Conservation (phyloP, 2,329 filamentous ascomycete genomes). For the Thyridium curvatum region DNA sequence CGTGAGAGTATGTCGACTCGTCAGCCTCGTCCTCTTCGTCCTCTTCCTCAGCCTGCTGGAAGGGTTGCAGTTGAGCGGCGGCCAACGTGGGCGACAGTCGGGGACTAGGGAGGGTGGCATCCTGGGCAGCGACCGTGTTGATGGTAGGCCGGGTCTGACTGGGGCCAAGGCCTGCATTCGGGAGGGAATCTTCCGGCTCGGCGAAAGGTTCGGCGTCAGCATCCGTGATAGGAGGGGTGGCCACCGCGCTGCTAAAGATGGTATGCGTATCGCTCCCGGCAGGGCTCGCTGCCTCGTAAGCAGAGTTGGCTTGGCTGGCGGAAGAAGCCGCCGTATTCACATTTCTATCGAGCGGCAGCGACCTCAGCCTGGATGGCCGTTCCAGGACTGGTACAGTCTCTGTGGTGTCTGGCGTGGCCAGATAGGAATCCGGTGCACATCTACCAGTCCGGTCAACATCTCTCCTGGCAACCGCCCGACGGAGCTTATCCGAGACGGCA, state of each 20-base stretch:
- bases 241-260: slow-evolving; percentile 56
- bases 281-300: slow-evolving; percentile 44
- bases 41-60: slow-evolving; percentile 35
- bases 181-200: slow-evolving; percentile 41
- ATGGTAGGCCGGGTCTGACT: slow-evolving; percentile 43
- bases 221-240: slow-evolving; percentile 71
- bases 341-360: slow-evolving; percentile 32
- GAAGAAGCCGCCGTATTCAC: slow-evolving; percentile 38
- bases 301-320: slow-evolving; percentile 27
- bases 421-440: slow-evolving; percentile 23
- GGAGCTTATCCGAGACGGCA: slow-evolving; percentile 30
- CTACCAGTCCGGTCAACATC: slow-evolving; percentile 16
- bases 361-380: slow-evolving; percentile 31
- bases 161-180: too few species aligned
- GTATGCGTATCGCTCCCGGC: slow-evolving; percentile 50
- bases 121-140: slow-evolving; percentile 69
- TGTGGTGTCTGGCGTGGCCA: slow-evolving; percentile 54
- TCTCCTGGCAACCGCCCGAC: slow-evolving; percentile 25
- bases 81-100: slow-evolving; percentile 88
- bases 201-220: slow-evolving; percentile 59
- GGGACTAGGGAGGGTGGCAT: slow-evolving; percentile 90
- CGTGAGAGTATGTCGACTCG: slow-evolving; percentile 22
- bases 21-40: slow-evolving; percentile 30
- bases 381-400: slow-evolving; percentile 30
- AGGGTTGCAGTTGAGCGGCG: slow-evolving; percentile 48